These are phyloP conservation scores for Marasmius oreades DNA, from an alignment of 1,284 basidiomycete species.

Conservation along the genomic window DNA sequence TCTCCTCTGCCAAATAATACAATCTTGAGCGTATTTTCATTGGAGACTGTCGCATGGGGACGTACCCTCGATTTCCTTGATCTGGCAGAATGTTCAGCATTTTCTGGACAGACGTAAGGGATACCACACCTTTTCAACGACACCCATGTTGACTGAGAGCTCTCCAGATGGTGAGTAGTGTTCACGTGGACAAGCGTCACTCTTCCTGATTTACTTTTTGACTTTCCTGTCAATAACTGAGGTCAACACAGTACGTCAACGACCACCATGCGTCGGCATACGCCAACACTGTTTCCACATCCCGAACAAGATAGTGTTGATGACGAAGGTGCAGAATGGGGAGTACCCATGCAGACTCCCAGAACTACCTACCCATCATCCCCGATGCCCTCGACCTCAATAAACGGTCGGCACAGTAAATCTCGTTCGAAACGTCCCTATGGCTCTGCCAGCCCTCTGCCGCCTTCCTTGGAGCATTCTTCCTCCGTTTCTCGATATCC, in stretches of 20 bases:
- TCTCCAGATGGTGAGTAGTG: neutral
- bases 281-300: constrained; percentile 64
- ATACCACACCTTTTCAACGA: constrained; percentile 76
- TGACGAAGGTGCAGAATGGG: constrained; percentile 42
- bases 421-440: constrained; percentile 27
- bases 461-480: constrained; percentile 7
- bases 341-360: constrained; percentile 25
- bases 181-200: neutral
- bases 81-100: constrained; percentile 41
- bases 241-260: neutral
- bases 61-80: constrained; percentile 91
- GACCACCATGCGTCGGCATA: constrained; percentile 42
- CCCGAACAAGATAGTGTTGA: constrained; percentile 51
- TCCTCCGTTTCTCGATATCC: constrained; percentile 44
- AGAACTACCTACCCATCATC: constrained; percentile 26
- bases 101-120: constrained; percentile 1
- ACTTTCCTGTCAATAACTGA: neutral
- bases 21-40: neutral
- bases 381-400: constrained; percentile 23
- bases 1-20: constrained; percentile 69
- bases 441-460: constrained; percentile 23
- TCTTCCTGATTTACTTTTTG: neutral
- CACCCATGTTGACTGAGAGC: constrained; percentile 62
- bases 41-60: constrained; percentile 1
- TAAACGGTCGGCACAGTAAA: constrained; percentile 26